phyloP scores from a whole-genome alignment of 202 grass and related monocot species.

The Digitaria exilis region DNA sequence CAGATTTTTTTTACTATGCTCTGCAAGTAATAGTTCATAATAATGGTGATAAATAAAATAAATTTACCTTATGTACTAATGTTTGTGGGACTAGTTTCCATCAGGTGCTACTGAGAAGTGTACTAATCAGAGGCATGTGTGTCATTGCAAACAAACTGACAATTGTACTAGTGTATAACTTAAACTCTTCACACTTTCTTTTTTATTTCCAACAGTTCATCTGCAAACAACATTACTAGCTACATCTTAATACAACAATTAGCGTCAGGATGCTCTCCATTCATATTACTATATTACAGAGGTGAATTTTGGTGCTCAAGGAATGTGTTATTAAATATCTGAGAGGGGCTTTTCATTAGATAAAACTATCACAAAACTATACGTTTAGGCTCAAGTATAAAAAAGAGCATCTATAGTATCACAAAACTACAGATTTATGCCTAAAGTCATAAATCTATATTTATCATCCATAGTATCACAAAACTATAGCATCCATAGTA shows the following conservation, averaged over 20 bases:
- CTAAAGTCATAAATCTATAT: too few relatives aligned
- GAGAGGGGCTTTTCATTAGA: not conserved
- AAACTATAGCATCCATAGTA: not conserved
- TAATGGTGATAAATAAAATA: not conserved
- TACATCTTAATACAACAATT: not conserved
- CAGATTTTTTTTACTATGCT: not conserved
- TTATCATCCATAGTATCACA: not conserved
- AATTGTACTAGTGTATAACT: not conserved
- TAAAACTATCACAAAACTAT: not conserved
- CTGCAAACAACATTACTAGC: not conserved
- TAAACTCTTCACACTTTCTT: not conserved
- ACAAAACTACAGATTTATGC: not conserved
- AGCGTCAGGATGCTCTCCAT: not conserved
- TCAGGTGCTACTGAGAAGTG: not conserved
- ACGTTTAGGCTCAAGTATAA: not conserved
- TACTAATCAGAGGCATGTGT: not conserved
- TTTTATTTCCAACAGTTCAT: not conserved
- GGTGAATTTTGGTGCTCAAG: not conserved
- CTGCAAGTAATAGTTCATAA: not conserved
- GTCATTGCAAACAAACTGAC: not conserved
- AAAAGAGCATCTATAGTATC: not conserved
- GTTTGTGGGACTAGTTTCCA: not conserved
- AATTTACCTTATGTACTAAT: not conserved
- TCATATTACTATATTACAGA: not conserved
- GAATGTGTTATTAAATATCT: not conserved